Evolutionary conservation across 805 yeast genomes (phyloP), one percentile per base, ranked within the genome.

Genomic region (Candida bentonensis): DNA sequence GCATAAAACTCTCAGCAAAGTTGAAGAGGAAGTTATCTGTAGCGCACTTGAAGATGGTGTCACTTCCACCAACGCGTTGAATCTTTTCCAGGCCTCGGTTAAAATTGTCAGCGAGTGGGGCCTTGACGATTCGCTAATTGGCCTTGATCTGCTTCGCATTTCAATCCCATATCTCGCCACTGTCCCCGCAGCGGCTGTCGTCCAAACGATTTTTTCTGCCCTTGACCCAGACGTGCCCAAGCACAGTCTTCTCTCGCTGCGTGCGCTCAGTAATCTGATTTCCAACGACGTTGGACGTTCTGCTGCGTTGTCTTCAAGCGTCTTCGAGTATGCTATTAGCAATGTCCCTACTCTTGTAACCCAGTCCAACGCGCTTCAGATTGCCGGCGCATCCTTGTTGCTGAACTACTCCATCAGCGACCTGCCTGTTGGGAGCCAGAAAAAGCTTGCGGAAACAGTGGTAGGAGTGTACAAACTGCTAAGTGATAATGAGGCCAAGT

Each of bases 81-180:
- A 55, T 3, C 53, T 74, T 4, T 57, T 63, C 17, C 48, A 60
- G 0, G 51, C 57, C 26, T 69, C 75, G 0, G 45, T 57, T 4
- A 56, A 59, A 2, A 72, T 74, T 9, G 63, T 68, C 30, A 51
- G 58, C 9, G 47, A 56, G 1, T 79, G 85, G 85, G 61, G 61
- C n/a, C 54, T 56, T 7, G 51, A 53, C 0, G 66, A 68, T 20
- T 70, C 70, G 45, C 64, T 76, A 2, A 70, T 80, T 2, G 82
- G 79, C 0, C 71, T 70, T 53, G 89, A 82, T 57, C 58, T 79
- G 3, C 53, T 79, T 39, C 68, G 88, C 40, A 53, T 72, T n/a
- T 64, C 73, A 1, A 65, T 75, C 2, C 54, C 68, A 2, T 54
- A 62, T 11, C 57, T 74, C 2, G 64, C 66, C 1, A 50, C 56